Evolutionary conservation across 768 basidiomycete species (phyloP).

Genomic region (Calocera viscosa): DNA sequence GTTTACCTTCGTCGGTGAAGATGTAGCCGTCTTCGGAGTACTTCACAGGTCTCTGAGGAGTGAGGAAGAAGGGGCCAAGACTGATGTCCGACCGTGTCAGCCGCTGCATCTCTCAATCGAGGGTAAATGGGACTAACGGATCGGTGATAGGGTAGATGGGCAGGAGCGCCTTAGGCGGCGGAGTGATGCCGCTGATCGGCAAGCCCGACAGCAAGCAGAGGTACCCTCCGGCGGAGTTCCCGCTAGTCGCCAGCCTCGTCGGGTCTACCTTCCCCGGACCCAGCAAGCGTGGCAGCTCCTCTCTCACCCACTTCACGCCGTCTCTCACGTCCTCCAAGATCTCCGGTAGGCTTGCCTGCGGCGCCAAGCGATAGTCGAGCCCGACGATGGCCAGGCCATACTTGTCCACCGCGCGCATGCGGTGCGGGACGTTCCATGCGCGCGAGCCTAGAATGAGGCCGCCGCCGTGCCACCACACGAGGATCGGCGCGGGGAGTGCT

Average conservation of each 20-base stretch:
- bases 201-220: neutral
- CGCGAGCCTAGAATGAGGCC: conserved; percentile 23
- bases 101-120: neutral
- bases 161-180: neutral
- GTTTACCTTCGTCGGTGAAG: neutral
- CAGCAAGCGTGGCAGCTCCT: neutral
- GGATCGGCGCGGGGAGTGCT: conserved; percentile 15
- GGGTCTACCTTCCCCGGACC: neutral
- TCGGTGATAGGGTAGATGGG: neutral
- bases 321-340: conserved; percentile 25
- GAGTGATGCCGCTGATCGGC: neutral
- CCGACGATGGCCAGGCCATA: conserved; percentile 22
- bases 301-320: conserved; percentile 10
- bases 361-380: conserved; percentile 28
- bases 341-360: conserved; percentile 25
- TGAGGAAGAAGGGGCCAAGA: neutral
- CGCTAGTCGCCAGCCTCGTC: neutral
- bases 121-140: neutral
- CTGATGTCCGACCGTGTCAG: neutral
- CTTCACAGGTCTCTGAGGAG: neutral
- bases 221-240: neutral
- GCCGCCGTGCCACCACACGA: conserved; percentile 26
- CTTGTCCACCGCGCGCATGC: conserved; percentile 18
- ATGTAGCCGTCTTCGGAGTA: conserved; percentile 5
- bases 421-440: conserved; percentile 20